A percentile compares a stretch with the other conserved stretches of the same genome.
Conservation (phyloP, 2,329 filamentous ascomycete genomes). For the Lasiodiplodia citricola region DNA sequence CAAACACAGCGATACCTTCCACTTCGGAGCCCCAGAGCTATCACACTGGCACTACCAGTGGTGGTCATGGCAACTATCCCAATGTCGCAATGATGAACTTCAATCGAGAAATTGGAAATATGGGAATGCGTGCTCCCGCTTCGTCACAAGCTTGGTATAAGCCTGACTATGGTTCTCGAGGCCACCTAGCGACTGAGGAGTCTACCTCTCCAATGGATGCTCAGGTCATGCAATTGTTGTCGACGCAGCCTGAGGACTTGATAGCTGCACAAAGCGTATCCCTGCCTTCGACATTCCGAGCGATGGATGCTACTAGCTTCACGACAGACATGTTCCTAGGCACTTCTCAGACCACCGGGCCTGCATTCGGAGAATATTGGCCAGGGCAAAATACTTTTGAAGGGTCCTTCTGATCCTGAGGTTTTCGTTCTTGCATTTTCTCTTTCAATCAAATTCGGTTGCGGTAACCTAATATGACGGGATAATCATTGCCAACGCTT, state of each 20-base stretch:
- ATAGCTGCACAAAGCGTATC: background rate
- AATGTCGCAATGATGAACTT: too few species aligned
- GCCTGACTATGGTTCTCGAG: background rate
- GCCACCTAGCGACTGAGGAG: background rate
- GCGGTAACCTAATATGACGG: too few species aligned
- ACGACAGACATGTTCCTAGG: background rate
- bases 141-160: background rate
- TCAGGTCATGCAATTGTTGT: background rate
- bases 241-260: background rate
- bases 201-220: background rate
- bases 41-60: background rate
- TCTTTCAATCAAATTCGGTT: background rate
- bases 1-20: background rate
- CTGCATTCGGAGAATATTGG: background rate
- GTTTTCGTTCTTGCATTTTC: too few species aligned
- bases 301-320: background rate
- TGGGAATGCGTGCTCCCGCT: background rate
- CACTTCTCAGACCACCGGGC: background rate
- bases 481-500: too few species aligned
- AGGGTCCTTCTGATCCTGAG: background rate
- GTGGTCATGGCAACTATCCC: background rate
- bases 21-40: too few species aligned
- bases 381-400: background rate
- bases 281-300: accelerated
- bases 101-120: background rate